A percentile compares a stretch with the other conserved stretches of the same genome.
These are phyloP conservation scores for Verticillium alfalfae DNA, from an alignment of 2,329 filamentous ascomycete species.

Conservation along the genomic window DNA sequence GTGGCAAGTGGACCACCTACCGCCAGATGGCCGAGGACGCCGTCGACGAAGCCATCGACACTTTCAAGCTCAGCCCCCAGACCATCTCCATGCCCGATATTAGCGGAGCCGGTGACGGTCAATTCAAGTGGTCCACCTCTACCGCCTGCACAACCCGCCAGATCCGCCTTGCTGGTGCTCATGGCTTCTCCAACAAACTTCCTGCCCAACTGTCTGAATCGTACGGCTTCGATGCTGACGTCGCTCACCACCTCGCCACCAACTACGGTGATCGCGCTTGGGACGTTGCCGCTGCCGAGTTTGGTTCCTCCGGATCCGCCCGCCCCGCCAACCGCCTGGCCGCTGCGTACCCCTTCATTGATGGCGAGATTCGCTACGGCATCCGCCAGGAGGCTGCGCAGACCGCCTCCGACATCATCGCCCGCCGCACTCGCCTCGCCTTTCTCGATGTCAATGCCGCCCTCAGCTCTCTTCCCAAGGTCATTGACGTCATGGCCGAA, in stretches of 20 bases:
- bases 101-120: constrained; percentile 45
- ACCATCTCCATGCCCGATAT: constrained; percentile 55
- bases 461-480: constrained; percentile 60
- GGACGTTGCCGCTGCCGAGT: constrained; percentile 51
- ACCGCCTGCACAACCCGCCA: constrained; percentile 71
- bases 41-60: constrained; percentile 69
- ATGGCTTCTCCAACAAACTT: constrained; percentile 51
- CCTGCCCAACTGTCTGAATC: constrained; percentile 26
- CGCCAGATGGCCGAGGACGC: constrained; percentile 84
- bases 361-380: constrained; percentile 68
- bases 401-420: constrained; percentile 65
- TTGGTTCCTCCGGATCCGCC: constrained; percentile 27
- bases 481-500: constrained; percentile 68
- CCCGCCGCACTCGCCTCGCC: constrained; percentile 65
- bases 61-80: constrained; percentile 54
- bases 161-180: constrained; percentile 68
- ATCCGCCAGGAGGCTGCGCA: constrained; percentile 69
- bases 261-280: constrained; percentile 57
- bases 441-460: constrained; percentile 71
- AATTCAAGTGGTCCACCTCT: constrained; percentile 42
- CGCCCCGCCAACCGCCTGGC: constrained; percentile 52
- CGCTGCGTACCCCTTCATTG: constrained; percentile 64
- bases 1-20: constrained; percentile 86
- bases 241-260: constrained; percentile 34
- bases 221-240: constrained; percentile 24